These are phyloP conservation scores for Penicillium atrosanguineum DNA, from an alignment of 495 filamentous ascomycete genomes.

Conservation along the genomic window DNA sequence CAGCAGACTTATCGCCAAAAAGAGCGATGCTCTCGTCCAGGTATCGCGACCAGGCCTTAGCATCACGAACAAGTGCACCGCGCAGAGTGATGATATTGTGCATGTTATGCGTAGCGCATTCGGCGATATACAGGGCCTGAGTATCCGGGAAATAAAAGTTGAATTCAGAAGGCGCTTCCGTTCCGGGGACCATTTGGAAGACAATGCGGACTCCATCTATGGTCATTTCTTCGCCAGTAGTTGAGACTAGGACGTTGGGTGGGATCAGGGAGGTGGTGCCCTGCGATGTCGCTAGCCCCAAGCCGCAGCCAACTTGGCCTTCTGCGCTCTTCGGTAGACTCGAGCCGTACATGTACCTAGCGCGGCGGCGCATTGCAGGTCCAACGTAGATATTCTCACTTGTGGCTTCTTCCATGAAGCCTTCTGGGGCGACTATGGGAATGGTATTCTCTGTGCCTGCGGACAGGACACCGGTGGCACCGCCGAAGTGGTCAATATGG, in stretches of 20 bases:
- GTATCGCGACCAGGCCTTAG: conserved; percentile 18
- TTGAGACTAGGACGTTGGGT: conserved; percentile 12
- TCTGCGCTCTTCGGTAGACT: conserved; percentile 2
- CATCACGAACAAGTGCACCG: conserved; percentile 22
- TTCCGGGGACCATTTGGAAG: conserved; percentile 23
- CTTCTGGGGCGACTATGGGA: conserved; percentile 20
- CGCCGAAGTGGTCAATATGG: conserved; percentile 24
- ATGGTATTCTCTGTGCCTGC: conserved; percentile 1
- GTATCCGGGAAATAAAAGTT: conserved; percentile 21
- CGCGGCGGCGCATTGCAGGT: conserved; percentile 17
- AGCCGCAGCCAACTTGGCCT: conserved; percentile 14
- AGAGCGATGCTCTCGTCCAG: conserved; percentile 17
- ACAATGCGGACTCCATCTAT: conserved; percentile 18
- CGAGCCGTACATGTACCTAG: conserved; percentile 22
- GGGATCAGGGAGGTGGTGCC: conserved; percentile 14
- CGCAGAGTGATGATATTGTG: conserved; percentile 29
- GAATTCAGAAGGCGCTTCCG: conserved; percentile 27
- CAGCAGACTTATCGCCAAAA: conserved; percentile 10
- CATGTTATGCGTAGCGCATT: conserved; percentile 22
- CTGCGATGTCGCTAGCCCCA: conserved; percentile 12
- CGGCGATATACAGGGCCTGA: conserved; percentile 20
- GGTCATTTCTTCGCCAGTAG: conserved; percentile 6
- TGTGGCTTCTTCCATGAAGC: conserved; percentile 20
- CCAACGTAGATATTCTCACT: conserved; percentile 23
- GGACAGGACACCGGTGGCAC: conserved; percentile 7